These are phyloP conservation scores for Fagus crenata DNA, from an alignment of 306 rosid species.

Conservation along the genomic window DNA sequence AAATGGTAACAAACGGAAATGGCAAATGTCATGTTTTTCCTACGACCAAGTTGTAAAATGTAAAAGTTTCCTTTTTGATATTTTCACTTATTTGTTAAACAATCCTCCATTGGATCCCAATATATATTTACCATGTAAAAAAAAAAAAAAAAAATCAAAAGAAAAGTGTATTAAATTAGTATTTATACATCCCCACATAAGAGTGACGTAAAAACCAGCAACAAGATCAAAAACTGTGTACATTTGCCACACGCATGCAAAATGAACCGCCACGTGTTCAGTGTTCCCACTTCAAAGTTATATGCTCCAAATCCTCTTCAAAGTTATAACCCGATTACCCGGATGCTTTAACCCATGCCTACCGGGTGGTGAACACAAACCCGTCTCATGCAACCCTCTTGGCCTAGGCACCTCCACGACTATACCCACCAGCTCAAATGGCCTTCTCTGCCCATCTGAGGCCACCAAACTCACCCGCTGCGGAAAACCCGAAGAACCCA, in stretches of 20 bases:
- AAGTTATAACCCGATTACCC: slow-evolving; percentile 1
- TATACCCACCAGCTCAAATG: slow-evolving; percentile 21
- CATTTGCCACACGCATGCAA: slow-evolving; percentile 3
- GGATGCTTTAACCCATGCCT: slow-evolving; percentile 1
- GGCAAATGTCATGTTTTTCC: too few species aligned
- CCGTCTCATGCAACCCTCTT: background rate
- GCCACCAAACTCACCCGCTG: slow-evolving; percentile 8
- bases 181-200: background rate
- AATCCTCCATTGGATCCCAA: too few species aligned
- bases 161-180: background rate
- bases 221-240: background rate
- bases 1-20: too few species aligned
- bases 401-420: background rate
- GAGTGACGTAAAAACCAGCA: background rate
- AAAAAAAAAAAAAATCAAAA: background rate
- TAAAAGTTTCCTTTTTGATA: too few species aligned
- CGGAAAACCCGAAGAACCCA: slow-evolving; percentile 25
- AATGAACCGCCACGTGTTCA: background rate
- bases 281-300: background rate
- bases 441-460: slow-evolving; percentile 37
- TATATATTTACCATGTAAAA: background rate
- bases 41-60: too few species aligned
- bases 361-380: slow-evolving; percentile 15
- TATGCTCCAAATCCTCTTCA: slow-evolving; percentile 40
- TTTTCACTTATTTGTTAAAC: too few species aligned